Base-by-base conservation (phyloP, 768 basidiomycete genomes). In the Mycena crocata region DNA sequence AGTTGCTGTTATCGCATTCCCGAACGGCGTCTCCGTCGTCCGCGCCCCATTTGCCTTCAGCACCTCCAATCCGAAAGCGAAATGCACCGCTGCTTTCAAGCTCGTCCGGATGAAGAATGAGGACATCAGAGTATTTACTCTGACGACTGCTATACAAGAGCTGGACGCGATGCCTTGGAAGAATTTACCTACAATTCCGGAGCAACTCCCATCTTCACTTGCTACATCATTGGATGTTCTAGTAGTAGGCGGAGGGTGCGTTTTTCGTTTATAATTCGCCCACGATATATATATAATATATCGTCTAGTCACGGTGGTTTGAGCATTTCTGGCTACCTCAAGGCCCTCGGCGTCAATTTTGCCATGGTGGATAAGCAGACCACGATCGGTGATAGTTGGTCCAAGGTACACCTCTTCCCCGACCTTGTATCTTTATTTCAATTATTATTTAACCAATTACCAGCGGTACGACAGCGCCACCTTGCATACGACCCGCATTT, bases 361-460 rank as follows among this genome's bases (percentile, higher is more conserved):
- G 78, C 88, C 12, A 74, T 88, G 45, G 75, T 88, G 58, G 88
- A 89, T 73, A 82, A 78, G 70, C 75, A 83, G 44, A 50, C 73
- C 14, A 72, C 79, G 17, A 77, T 85, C 26, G 84, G 85, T 0
- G 76, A 85, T 51, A 78, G 78, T 58, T 85, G 84, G 84, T 69
- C 83, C 46, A 73, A 79, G 45, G 78, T 84, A 26, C 84, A 86
- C 24, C 10, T 28, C 3, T 35, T 42, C n/a, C n/a, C n/a, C n/a
- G n/a, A n/a, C n/a, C n/a, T n/a, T n/a, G n/a, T 37, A 5, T 60
- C 42, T 24, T 14, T 23, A 17, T 30, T 8, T 6, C 30, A 10
- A 28, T 10, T 42, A 14, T 35, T 19, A 21, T 17, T 24, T 30
- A 50, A 59, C 24, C 9, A 23, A 26, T 26, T n/a, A n/a, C 26